Base-by-base conservation (phyloP, 306 rosid genomes). In the Cucurbita pepo region DNA sequence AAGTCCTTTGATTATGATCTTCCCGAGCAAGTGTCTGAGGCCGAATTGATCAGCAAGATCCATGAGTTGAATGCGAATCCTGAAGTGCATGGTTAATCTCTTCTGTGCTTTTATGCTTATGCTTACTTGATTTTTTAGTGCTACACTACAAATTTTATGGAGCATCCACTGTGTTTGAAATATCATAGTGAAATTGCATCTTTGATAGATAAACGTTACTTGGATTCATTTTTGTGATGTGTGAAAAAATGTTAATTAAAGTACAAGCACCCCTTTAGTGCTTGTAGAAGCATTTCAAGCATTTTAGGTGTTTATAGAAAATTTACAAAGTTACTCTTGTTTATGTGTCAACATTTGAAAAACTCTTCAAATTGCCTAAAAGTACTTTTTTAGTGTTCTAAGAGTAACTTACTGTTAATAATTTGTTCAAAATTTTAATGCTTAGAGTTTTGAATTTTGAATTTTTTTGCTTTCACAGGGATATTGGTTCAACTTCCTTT, bases 401-500 rank as follows among this genome's bases (percentile, higher is more conserved):
- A 13, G 36, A 59, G 65, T 61, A 37, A 37, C 21, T 61, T 14
- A 37, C 50, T 0, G 1, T 18, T 64, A 18, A 41, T 25, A 30
- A 30, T 30, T 30, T 30, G 34, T 30, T 30, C 3, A 30, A 30
- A 30, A 30, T 30, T 60, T 36, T 13, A 61, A 63, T 40, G 25
- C 52, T 13, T 44, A 52, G 43, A 50, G 21, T 12, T 30, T 69
- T 50, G 21, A 25, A 30, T 30, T 30, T 30, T 30, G 25, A 3
- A 13, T 8, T 36, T 69, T 1, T 44, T 80, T 77, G 56, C 63
- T 8, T 79, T n/a, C 44, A 12, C 78, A 93, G 98, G 98, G 74
- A 90, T 93, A 75, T 84, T 90, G 82, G 91, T 93, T 82, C 97
- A 93, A 72, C 98, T 93, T 81, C 98, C 96, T 21, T 82, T 90